Percentiles rank a stretch among this genome's conserved stretches.
Evolutionary conservation across 108 stramenopile genomes (phyloP).

Genomic region (Asterionellopsis glacialis): DNA sequence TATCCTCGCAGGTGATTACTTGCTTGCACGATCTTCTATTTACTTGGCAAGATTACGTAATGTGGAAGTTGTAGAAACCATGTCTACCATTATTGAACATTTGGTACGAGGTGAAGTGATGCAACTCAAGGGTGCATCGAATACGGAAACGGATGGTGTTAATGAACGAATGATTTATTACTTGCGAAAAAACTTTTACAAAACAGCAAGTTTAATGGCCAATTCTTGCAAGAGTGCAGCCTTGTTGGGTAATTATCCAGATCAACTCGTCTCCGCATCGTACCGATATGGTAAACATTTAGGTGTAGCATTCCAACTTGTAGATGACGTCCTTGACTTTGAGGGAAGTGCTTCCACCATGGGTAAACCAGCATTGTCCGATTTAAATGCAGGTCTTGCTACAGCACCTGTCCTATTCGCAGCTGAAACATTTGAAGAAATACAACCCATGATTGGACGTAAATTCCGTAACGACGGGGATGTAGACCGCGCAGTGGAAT

Average conservation of each 20-base stretch:
- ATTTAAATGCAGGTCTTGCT: constrained; percentile 90
- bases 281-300: constrained; percentile 94
- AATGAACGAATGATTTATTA: constrained; percentile 74
- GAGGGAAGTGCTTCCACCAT: constrained; percentile 76
- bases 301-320: constrained; percentile 98
- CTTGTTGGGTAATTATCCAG: constrained; percentile 69
- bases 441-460: constrained; percentile 75
- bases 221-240: constrained; percentile 93
- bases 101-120: constrained; percentile 97
- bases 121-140: constrained; percentile 70
- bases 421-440: constrained; percentile 65
- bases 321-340: constrained; percentile 98
- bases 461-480: constrained; percentile 89
- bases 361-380: constrained; percentile 94
- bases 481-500: constrained; percentile 72
- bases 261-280: constrained; percentile 63
- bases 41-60: constrained; percentile 91
- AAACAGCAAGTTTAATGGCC: constrained; percentile 97
- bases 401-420: constrained; percentile 97
- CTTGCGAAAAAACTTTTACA: constrained; percentile 96
- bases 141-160: constrained; percentile 10
- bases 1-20: constrained; percentile 96
- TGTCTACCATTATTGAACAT: constrained; percentile 98
- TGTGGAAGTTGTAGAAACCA: constrained; percentile 92
- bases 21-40: constrained; percentile 94